Evolutionary conservation across 768 basidiomycete genomes (phyloP).

Genomic region (Boletus speciosus): DNA sequence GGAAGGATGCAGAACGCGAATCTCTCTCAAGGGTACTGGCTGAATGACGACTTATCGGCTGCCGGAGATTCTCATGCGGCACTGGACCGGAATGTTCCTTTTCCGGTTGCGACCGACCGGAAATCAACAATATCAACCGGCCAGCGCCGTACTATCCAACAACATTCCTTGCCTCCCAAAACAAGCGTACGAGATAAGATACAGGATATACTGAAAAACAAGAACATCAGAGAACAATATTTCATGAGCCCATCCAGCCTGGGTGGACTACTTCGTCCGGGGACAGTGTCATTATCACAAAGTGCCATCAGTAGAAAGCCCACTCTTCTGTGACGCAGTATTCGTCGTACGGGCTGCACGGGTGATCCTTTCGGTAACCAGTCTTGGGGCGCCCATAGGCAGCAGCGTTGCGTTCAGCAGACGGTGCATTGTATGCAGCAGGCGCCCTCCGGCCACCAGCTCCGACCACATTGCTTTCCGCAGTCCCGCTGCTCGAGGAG

Average conservation of each 20-base stretch:
- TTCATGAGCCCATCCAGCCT: slow-evolving; percentile 3
- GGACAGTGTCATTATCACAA: background rate
- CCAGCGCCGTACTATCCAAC: background rate
- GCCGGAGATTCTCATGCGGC: slow-evolving; percentile 4
- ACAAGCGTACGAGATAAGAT: slow-evolving; percentile 10
- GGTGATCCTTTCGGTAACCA: slow-evolving; percentile 41
- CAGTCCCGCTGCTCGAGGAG: slow-evolving; percentile 33
- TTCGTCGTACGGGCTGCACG: slow-evolving; percentile 55
- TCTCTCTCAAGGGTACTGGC: slow-evolving; percentile 5
- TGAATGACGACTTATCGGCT: slow-evolving; percentile 16
- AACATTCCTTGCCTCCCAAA: slow-evolving; percentile 14
- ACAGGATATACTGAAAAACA: slow-evolving; percentile 21
- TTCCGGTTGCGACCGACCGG: slow-evolving; percentile 15
- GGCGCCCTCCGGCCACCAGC: slow-evolving; percentile 29
- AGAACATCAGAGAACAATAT: slow-evolving; percentile 7
- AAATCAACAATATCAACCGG: background rate
- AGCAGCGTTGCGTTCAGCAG: slow-evolving; percentile 30
- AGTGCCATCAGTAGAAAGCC: slow-evolving; percentile 40
- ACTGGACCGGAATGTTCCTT: slow-evolving; percentile 18
- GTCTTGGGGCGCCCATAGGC: slow-evolving; percentile 29
- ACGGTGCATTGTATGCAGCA: slow-evolving; percentile 16
- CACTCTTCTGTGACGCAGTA: slow-evolving; percentile 76
- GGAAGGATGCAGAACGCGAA: slow-evolving; percentile 5
- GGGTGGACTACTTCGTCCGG: slow-evolving; percentile 3
- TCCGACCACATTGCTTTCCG: slow-evolving; percentile 33